Conservation (phyloP, 306 rosid species). For the Trifolium pratense region DNA sequence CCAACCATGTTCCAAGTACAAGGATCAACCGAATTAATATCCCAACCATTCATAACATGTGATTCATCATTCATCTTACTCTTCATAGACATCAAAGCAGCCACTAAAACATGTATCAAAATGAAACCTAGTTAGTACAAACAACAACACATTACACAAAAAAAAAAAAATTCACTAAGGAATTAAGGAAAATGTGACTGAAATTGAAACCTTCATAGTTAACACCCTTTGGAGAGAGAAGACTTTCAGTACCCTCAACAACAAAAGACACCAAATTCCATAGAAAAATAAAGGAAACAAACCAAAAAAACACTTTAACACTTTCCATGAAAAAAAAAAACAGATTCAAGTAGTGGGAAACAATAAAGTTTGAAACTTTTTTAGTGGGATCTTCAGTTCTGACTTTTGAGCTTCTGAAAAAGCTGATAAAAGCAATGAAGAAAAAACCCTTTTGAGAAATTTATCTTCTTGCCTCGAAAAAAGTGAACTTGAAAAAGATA, state of each 20-base stretch:
- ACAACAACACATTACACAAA: neutral
- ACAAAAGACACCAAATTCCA: slow-evolving; percentile 41
- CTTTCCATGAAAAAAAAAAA: slow-evolving; percentile 43
- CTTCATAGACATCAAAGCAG: slow-evolving; percentile 96
- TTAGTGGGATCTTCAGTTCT: slow-evolving; percentile 41
- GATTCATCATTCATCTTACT: slow-evolving; percentile 68
- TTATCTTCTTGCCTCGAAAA: slow-evolving; percentile 44
- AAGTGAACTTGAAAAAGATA: neutral
- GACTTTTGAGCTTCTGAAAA: slow-evolving; percentile 5
- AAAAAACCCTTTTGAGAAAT: slow-evolving; percentile 40
- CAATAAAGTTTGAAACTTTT: slow-evolving; percentile 49
- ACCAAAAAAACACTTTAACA: slow-evolving; percentile 44
- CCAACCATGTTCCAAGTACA: slow-evolving; percentile 94
- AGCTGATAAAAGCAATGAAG: slow-evolving; percentile 27
- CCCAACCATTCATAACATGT: slow-evolving; percentile 81
- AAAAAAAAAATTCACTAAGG: neutral
- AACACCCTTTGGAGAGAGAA: slow-evolving; percentile 95
- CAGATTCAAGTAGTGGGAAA: slow-evolving; percentile 41
- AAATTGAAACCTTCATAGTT: slow-evolving; percentile 76
- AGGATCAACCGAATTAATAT: slow-evolving; percentile 94
- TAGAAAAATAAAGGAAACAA: slow-evolving; percentile 45
- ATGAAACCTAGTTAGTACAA: slow-evolving; percentile 10
- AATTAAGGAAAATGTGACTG: neutral
- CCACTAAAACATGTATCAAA: slow-evolving; percentile 54
- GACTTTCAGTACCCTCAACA: slow-evolving; percentile 58